These are phyloP conservation scores for Cryptosporidium sp. DNA, from an alignment of 169 alveolate genomes.

Conservation along the genomic window DNA sequence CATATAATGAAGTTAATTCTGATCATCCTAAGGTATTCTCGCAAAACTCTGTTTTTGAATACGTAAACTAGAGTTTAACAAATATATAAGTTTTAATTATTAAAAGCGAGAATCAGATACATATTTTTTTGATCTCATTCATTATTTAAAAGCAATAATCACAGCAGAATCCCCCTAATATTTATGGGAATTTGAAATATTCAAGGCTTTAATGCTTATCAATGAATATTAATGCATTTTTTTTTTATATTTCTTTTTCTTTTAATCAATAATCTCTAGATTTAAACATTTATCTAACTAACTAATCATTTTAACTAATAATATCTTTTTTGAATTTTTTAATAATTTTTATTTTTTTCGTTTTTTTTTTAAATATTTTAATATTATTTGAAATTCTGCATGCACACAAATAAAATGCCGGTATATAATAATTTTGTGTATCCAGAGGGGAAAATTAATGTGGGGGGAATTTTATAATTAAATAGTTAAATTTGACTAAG, in stretches of 20 bases:
- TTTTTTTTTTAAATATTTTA: background rate
- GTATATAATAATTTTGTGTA: conserved; percentile 16
- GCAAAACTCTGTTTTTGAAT: conserved; percentile 16
- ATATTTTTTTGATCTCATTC: too few species aligned
- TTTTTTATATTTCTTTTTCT: too few species aligned
- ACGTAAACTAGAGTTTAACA: background rate
- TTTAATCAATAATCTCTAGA: too few species aligned
- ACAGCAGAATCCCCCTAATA: background rate
- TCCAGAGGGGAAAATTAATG: conserved; percentile 48
- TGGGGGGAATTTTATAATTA: conserved; percentile 19
- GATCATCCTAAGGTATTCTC: background rate
- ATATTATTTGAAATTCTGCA: background rate
- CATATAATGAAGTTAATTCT: background rate
- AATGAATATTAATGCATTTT: background rate
- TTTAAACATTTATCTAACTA: too few species aligned
- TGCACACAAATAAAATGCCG: conserved; percentile 14
- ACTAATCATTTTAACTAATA: too few species aligned
- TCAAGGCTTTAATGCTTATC: background rate
- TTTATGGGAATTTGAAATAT: too few species aligned
- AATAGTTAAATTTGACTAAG: conserved; percentile 61
- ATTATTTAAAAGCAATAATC: too few species aligned
- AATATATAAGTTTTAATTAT: background rate
- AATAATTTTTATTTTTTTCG: background rate
- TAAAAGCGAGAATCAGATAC: background rate
- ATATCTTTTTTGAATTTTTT: too few species aligned